Evolutionary conservation across 2,329 filamentous ascomycete species (phyloP).

Genomic region (Aphanocladium album): DNA sequence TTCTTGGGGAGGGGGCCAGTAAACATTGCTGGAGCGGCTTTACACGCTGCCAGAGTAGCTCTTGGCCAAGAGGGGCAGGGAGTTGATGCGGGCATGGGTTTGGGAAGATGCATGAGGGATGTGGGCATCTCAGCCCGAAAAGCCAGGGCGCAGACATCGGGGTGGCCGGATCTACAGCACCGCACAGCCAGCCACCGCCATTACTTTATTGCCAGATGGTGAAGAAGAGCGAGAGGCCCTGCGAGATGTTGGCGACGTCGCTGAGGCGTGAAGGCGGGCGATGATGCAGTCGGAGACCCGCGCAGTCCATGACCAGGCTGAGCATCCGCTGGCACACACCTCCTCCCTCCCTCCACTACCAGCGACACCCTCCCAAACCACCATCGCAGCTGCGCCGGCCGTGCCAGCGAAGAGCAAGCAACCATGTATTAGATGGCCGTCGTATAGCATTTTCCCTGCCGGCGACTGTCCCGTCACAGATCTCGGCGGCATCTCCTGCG

Average conservation of each 20-base stretch:
- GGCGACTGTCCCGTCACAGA: not conserved
- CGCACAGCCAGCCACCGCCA: not conserved
- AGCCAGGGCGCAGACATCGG: not conserved
- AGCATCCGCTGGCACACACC: not conserved
- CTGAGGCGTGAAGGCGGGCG: not conserved
- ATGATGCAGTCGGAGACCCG: not conserved
- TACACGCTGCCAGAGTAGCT: not conserved
- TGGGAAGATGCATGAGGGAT: not conserved
- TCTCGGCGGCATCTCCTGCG: not conserved
- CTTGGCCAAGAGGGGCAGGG: not conserved
- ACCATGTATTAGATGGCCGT: not conserved
- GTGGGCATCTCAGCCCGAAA: not conserved
- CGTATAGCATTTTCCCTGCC: not conserved
- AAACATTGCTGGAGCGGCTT: not conserved
- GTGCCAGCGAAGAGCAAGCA: not conserved
- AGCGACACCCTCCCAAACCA: not conserved
- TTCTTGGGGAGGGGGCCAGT: not conserved
- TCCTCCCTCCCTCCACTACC: not conserved
- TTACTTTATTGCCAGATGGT: not conserved
- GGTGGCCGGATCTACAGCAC: constrained; percentile 7
- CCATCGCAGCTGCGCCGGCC: not conserved
- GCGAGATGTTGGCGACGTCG: not conserved
- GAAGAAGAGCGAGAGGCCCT: not conserved
- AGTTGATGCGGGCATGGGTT: not conserved
- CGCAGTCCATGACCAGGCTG: not conserved